Conservation (phyloP, 1,139 yeast genomes). For the Hyphopichia buzzinii region DNA sequence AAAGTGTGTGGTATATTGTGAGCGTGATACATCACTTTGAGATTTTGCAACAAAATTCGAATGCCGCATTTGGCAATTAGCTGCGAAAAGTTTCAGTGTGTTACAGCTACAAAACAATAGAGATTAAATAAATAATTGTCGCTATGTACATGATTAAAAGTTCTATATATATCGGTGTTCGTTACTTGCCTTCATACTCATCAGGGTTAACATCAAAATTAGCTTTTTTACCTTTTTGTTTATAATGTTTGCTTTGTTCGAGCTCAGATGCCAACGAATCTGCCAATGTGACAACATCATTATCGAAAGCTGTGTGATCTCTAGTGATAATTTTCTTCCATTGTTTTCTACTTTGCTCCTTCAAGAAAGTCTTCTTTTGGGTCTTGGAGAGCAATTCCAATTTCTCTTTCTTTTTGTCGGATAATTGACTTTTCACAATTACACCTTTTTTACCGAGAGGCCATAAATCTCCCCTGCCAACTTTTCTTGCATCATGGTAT, state of each 20-base stretch:
- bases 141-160: not conserved
- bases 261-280: conserved; percentile 37
- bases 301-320: conserved; percentile 32
- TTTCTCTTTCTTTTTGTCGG: conserved; percentile 31
- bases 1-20: too few species aligned
- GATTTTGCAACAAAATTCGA: too few species aligned
- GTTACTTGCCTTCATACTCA: conserved; percentile 22
- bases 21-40: too few species aligned
- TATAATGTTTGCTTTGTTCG: conserved; percentile 35
- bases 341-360: conserved; percentile 41
- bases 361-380: conserved; percentile 40
- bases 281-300: conserved; percentile 30
- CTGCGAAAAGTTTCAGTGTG: too few species aligned
- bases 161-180: not conserved
- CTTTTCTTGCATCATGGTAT: conserved; percentile 89
- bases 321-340: conserved; percentile 40
- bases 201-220: conserved; percentile 18
- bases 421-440: conserved; percentile 31
- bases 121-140: too few species aligned
- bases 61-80: too few species aligned
- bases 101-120: too few species aligned
- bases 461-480: conserved; percentile 87
- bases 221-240: conserved; percentile 25
- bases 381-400: conserved; percentile 38
- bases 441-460: conserved; percentile 72